Base-by-base conservation (phyloP, 441 rosid species). In the Gossypium davidsonii region DNA sequence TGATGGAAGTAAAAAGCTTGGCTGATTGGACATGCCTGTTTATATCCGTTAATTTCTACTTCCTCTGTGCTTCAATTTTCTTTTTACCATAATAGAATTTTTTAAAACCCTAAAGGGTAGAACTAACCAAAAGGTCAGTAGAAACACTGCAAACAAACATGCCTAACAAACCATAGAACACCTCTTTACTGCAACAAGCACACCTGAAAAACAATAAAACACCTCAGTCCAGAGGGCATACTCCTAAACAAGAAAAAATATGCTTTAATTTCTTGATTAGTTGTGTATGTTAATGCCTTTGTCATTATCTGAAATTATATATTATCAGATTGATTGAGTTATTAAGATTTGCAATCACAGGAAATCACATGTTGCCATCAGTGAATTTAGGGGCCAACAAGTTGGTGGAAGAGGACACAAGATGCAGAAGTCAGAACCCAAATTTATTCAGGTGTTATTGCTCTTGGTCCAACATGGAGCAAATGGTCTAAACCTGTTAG, bases 391-490 rank as follows among this genome's bases (percentile, higher is more conserved):
- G 75, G 91, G 85, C 71, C 81, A 85, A 78, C 80, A 80, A 74
- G 78, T 34, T 66, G 53, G 70, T 51, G 83, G 55, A 26, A 83
- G 70, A 73, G 79, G 74, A 77, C 49, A 58, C 42, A 76, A 60
- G 74, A 75, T 53, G 77, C 74, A 76, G 76, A 53, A 73, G 44
- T 65, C 59, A 66, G 92, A 86, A 71, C 67, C 75, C 65, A 81
- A 76, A 57, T 70, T 80, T 39, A 63, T 90, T 74, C 99, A 92
- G 79, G 99, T 94, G 28, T 69, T 92, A 69, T 59, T 94, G 86
- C 89, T 94, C 48, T 82, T 94, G 78, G 86, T 92, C 82, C 97
- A 92, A 70, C 98, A 94, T 81, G 99, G 98, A 67, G 99, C 99
- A 25, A 94, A 94, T 65, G 99, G 99, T 51, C 96, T 94, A 62